phyloP scores from a whole-genome alignment of 768 basidiomycete genomes.

The Wakefieldia striispora region DNA sequence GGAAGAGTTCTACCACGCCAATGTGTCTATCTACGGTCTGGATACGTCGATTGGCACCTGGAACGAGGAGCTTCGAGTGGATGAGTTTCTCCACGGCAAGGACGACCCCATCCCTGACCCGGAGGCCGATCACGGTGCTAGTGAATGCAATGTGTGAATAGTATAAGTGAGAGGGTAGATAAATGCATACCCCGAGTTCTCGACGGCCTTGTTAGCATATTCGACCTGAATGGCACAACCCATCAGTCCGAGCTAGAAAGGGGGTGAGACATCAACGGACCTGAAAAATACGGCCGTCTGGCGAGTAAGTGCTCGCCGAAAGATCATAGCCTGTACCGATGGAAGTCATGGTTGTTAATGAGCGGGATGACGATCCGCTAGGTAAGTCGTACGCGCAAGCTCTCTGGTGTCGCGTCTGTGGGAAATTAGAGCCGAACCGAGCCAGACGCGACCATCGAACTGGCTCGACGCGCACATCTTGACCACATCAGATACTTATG shows the following conservation, averaged over 20 bases:
- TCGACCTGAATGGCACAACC: slow-evolving; percentile 62
- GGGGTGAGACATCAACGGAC: slow-evolving; percentile 37
- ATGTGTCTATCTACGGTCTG: slow-evolving; percentile 92
- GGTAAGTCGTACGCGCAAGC: slow-evolving; percentile 54
- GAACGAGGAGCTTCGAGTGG: slow-evolving; percentile 93
- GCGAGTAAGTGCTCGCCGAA: slow-evolving; percentile 90
- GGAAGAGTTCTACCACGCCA: slow-evolving; percentile 64
- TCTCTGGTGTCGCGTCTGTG: slow-evolving; percentile 30
- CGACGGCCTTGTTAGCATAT: slow-evolving; percentile 97
- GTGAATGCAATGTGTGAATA: not conserved
- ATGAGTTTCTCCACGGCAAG: slow-evolving; percentile 98
- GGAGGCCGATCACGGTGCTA: slow-evolving; percentile 94
- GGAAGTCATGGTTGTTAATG: slow-evolving; percentile 71
- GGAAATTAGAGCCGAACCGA: slow-evolving; percentile 27
- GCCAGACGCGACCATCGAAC: slow-evolving; percentile 25
- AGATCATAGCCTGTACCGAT: slow-evolving; percentile 99
- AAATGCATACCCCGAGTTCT: slow-evolving; percentile 83
- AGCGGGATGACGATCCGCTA: slow-evolving; percentile 6
- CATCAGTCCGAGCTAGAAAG: slow-evolving; percentile 2
- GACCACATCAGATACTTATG: slow-evolving; percentile 13
- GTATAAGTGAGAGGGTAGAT: not conserved
- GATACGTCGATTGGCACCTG: slow-evolving; percentile 89
- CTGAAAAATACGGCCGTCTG: slow-evolving; percentile 98
- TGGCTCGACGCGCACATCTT: slow-evolving; percentile 12
- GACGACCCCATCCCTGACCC: slow-evolving; percentile 92